Evolutionary conservation across 345 rosid genomes (phyloP), one percentile per base, ranked within the genome.

Genomic region (Eucalyptus marginata): DNA sequence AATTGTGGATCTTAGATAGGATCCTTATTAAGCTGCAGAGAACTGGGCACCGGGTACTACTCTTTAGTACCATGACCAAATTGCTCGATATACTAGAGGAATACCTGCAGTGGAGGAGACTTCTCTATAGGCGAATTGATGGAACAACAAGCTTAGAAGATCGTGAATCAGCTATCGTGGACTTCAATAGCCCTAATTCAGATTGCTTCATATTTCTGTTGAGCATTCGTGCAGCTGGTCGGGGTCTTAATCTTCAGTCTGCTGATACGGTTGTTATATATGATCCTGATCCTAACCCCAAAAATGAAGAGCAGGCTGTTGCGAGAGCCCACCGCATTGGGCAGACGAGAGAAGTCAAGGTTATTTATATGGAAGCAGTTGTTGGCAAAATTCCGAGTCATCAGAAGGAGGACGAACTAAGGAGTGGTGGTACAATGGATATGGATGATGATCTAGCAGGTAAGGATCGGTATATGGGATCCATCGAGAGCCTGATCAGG

Each of bases 301-400:
- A 98, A 92, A 98, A 98, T 92, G 99, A 98, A 94, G 99, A 98
- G 90, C 99, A 98, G 91, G 99, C 99, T 86, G 99, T 98, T 92
- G 99, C 99, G 49, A 98, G 99, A 92, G 99, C 99, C 88, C 99
- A 98, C 90, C 98, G 99, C 90, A 98, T 97, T 92, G 99, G 99
- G 90, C 99, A 98, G 92, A 97, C 88, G 68, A 94, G 99, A 91
- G 99, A 97, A 93, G 99, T 98, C 46, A 98, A 97, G 91, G 99
- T 98, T 86, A 96, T 98, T 89, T 98, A 98, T 92, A 94, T 98
- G 99, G 99, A 98, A 93, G 99, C 99, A 87, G 99, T 98, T 90
- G 99, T 98, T 89, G 96, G 93, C 92, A 96, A 98, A 93, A 88
- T 96, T 62, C 91, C 99, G 27, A 96, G 99, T 95, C 95, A 96